Evolutionary conservation across 768 basidiomycete species (phyloP).

Genomic region (Daedalea quercina): DNA sequence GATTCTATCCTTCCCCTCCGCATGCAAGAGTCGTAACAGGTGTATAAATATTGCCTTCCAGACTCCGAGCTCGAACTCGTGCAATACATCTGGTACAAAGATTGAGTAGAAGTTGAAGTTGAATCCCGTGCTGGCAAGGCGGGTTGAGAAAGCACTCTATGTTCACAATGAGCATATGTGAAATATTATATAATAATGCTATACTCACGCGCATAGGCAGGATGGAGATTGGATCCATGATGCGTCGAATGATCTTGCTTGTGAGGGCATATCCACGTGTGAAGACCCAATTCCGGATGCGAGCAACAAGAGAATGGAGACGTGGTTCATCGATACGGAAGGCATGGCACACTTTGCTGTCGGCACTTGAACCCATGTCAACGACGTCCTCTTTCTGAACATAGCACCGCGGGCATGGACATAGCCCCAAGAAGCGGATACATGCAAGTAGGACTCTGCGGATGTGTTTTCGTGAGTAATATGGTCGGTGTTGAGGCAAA

Average conservation of each 20-base stretch:
- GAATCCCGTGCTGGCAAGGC: conserved; percentile 8
- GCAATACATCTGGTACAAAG: conserved; percentile 22
- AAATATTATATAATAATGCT: background rate
- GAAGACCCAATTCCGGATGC: conserved; percentile 15
- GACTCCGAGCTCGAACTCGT: conserved; percentile 24
- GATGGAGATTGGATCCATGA: conserved; percentile 12
- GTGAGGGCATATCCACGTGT: conserved; percentile 7
- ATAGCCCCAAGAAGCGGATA: conserved; percentile 32
- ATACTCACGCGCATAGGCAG: conserved; percentile 14
- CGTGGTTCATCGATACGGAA: conserved; percentile 6
- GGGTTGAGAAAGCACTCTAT: conserved; percentile 27
- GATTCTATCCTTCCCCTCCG: background rate
- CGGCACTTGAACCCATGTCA: conserved; percentile 18
- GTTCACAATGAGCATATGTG: background rate
- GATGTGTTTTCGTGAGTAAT: background rate
- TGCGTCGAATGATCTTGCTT: conserved; percentile 5
- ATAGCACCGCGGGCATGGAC: conserved; percentile 34
- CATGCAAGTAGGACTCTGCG: conserved; percentile 29
- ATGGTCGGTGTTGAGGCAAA: background rate
- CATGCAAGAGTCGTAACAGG: conserved; percentile 18
- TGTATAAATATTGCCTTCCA: conserved; percentile 26
- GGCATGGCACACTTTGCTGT: background rate
- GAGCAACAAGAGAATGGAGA: background rate
- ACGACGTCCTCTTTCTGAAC: conserved; percentile 23
- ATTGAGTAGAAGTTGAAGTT: conserved; percentile 13